These are phyloP conservation scores for Solanum sitiens DNA, from an alignment of 257 asterid genomes.

Conservation along the genomic window DNA sequence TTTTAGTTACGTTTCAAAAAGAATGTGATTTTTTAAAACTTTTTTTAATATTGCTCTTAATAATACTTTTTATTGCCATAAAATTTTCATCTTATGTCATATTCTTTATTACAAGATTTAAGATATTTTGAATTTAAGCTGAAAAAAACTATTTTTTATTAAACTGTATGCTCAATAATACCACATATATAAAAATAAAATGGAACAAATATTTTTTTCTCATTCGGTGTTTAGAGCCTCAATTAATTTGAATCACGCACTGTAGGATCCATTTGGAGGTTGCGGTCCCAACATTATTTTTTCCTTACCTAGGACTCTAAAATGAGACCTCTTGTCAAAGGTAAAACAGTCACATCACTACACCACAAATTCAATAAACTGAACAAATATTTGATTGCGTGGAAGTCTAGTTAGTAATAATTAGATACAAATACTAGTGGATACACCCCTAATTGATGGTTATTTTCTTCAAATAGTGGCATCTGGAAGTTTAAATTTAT, in stretches of 20 bases:
- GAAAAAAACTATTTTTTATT: background rate
- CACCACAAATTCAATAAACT: background rate
- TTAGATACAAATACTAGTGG: background rate
- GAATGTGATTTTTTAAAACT: background rate
- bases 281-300: no score
- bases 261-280: rapidly evolving
- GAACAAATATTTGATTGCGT: background rate
- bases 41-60: background rate
- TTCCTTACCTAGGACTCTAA: no score
- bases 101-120: rapidly evolving
- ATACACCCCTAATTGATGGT: background rate
- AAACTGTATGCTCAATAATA: background rate
- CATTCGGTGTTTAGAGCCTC: no score
- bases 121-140: background rate
- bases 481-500: background rate
- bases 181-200: background rate
- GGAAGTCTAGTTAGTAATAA: background rate
- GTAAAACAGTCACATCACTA: no score
- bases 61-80: background rate
- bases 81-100: background rate
- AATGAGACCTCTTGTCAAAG: no score
- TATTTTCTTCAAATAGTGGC: background rate
- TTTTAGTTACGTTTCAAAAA: background rate
- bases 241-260: no score
- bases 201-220: background rate